Conservation (phyloP, 352 stramenopile species). For the Salisapilia sapeloensis region DNA sequence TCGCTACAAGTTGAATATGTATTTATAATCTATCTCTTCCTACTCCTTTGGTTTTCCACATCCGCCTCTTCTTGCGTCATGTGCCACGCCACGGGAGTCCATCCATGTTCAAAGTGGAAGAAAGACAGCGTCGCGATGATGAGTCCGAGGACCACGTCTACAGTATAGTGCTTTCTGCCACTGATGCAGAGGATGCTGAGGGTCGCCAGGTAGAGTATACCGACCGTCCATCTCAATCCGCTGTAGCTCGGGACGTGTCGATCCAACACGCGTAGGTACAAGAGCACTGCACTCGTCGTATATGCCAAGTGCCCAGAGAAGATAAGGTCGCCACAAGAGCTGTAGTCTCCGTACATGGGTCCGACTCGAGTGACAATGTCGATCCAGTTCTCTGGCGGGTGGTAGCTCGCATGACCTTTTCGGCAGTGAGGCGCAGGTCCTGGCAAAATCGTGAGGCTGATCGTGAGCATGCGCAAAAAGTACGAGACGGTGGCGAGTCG, state of each 20-base stretch:
- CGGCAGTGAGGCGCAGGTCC: constrained; percentile 52
- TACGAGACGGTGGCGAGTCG: constrained; percentile 52
- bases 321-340: constrained; percentile 59
- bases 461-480: constrained; percentile 43
- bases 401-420: constrained; percentile 24
- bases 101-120: constrained; percentile 67
- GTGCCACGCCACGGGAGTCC: constrained; percentile 32
- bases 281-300: constrained; percentile 41
- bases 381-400: constrained; percentile 42
- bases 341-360: constrained; percentile 58
- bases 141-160: constrained; percentile 54
- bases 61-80: too few species aligned
- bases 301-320: constrained; percentile 68
- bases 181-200: constrained; percentile 37
- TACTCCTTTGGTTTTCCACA: too few species aligned
- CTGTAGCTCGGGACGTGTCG: constrained; percentile 30
- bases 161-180: constrained; percentile 59
- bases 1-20: too few species aligned
- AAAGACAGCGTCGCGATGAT: constrained; percentile 50
- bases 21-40: too few species aligned
- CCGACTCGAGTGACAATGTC: constrained; percentile 57
- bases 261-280: constrained; percentile 45
- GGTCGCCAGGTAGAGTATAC: constrained; percentile 26
- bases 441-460: constrained; percentile 48
- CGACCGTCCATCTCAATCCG: constrained; percentile 28